A percentile compares a stretch with the other conserved stretches of the same genome.
Evolutionary conservation across 139 green algal genomes (phyloP).

Genomic region (Pleodorina starrii): DNA sequence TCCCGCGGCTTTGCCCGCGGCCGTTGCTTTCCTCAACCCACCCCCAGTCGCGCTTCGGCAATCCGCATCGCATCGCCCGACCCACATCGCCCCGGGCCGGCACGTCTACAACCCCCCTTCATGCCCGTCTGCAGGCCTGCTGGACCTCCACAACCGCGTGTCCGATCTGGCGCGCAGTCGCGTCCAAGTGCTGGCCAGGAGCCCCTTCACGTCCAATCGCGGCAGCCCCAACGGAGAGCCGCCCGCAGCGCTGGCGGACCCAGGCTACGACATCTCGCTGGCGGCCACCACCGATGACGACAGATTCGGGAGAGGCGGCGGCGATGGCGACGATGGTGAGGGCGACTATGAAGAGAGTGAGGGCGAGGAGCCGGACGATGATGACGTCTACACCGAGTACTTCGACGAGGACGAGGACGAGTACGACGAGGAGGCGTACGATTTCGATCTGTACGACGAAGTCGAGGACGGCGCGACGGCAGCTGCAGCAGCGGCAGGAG

Average conservation of each 20-base stretch:
- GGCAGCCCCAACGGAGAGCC: not conserved
- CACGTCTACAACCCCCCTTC: too few relatives aligned
- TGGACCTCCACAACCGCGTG: conserved; percentile 8
- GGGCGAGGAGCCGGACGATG: not conserved
- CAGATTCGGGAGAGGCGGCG: not conserved
- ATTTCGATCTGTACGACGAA: not conserved
- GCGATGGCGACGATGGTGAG: not conserved
- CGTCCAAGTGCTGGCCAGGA: not conserved
- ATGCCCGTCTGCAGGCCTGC: not conserved
- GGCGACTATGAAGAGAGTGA: not conserved
- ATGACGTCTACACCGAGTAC: not conserved
- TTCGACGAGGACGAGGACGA: not conserved
- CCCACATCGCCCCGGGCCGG: too few relatives aligned
- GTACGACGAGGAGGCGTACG: not conserved
- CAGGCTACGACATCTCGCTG: not conserved
- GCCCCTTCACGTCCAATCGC: not conserved
- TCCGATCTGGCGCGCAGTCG: not conserved
- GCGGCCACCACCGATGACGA: too few relatives aligned
- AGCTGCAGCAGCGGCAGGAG: not conserved
- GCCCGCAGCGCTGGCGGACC: not conserved
- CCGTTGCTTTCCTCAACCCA: too few relatives aligned
- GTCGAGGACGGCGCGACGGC: not conserved
- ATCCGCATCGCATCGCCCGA: too few relatives aligned
- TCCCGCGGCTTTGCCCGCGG: too few relatives aligned
- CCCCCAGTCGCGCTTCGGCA: too few relatives aligned